A percentile compares a stretch with the other conserved stretches of the same genome.
Evolutionary conservation across 2,329 filamentous ascomycete species (phyloP).

Genomic region (Sclerotinia nivalis): DNA sequence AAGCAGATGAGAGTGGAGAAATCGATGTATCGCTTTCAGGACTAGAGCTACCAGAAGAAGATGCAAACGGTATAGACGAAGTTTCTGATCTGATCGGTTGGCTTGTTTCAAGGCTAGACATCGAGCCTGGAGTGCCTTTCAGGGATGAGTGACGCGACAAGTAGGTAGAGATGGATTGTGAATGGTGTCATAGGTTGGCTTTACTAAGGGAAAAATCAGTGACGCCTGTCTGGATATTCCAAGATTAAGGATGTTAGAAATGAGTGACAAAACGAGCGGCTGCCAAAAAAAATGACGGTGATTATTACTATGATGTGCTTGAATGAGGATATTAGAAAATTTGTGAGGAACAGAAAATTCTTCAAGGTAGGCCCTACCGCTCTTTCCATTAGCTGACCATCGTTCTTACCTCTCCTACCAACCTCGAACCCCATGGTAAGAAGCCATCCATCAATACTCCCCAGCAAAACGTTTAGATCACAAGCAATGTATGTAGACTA

Average conservation of each 20-base stretch:
- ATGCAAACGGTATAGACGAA: neutral
- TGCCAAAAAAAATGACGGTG: neutral
- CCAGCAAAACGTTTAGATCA: too few species aligned
- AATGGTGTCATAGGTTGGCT: neutral
- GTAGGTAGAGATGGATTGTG: neutral
- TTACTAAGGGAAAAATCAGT: neutral
- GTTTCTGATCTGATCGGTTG: neutral
- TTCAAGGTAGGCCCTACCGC: neutral
- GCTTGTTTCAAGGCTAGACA: neutral
- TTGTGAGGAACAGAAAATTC: fast-evolving
- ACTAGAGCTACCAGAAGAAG: neutral
- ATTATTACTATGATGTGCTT: neutral
- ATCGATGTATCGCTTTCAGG: neutral
- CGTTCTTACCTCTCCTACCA: neutral
- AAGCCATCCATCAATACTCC: too few species aligned
- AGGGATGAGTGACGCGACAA: neutral
- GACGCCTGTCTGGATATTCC: neutral
- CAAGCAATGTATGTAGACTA: too few species aligned
- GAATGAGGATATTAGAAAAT: neutral
- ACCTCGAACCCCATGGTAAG: too few species aligned
- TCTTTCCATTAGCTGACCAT: neutral
- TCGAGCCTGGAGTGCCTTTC: neutral
- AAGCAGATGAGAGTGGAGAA: neutral
- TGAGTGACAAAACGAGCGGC: neutral
- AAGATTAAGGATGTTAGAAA: neutral